A percentile compares a stretch with the other conserved stretches of the same genome.
Conservation (phyloP, 2,329 filamentous ascomycete genomes). For the Aureobasidium sp. region DNA sequence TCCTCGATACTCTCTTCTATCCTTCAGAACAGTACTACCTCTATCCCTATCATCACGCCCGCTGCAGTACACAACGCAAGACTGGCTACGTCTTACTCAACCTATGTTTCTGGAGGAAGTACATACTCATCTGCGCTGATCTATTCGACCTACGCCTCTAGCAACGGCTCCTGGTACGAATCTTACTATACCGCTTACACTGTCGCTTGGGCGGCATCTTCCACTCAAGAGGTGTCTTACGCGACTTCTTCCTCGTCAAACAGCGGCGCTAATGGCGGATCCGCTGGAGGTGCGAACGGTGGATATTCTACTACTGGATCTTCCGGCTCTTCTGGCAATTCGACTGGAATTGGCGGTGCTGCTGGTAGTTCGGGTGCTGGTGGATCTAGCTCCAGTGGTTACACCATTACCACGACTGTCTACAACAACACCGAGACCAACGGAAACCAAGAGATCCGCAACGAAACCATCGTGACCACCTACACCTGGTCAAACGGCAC, state of each 20-base stretch:
- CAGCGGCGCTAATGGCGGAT: conserved; percentile 13
- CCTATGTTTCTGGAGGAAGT: conserved; percentile 23
- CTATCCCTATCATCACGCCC: conserved; percentile 25
- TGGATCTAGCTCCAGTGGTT: not conserved
- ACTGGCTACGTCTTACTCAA: conserved; percentile 21
- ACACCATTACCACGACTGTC: not conserved
- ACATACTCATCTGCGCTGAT: conserved; percentile 25
- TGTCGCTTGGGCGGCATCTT: conserved; percentile 23
- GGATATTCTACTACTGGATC: not conserved
- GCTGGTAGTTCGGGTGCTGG: not conserved
- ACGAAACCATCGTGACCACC: conserved; percentile 13
- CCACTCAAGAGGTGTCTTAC: conserved; percentile 21
- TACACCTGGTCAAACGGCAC: conserved; percentile 13
- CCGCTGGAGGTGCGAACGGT: conserved; percentile 15
- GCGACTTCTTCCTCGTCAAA: conserved; percentile 18
- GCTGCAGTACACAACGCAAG: conserved; percentile 17
- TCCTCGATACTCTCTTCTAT: conserved; percentile 21
- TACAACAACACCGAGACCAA: conserved; percentile 6
- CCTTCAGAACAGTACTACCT: conserved; percentile 23
- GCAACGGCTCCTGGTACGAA: conserved; percentile 23
- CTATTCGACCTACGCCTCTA: conserved; percentile 23
- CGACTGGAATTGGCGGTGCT: not conserved
- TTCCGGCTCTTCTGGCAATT: not conserved
- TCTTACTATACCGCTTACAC: conserved; percentile 24
- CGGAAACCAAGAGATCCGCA: not conserved